These are phyloP conservation scores for Pecoramyces ruminantium DNA, from an alignment of 192 early-diverging fungal genomes.

Conservation along the genomic window DNA sequence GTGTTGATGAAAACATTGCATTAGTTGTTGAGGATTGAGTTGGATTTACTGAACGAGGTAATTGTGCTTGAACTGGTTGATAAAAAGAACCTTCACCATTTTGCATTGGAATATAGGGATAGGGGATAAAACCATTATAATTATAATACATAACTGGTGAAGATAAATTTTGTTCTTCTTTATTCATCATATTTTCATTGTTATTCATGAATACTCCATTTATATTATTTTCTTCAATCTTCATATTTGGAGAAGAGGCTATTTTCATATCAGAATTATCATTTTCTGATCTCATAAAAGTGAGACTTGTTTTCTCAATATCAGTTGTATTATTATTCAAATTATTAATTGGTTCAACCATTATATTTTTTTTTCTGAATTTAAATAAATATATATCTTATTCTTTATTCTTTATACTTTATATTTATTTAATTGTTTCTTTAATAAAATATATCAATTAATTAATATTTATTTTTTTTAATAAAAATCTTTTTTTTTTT, in stretches of 20 bases:
- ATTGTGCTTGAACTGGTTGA: background rate
- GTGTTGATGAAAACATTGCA: background rate
- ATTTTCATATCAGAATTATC: background rate
- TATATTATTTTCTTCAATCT: background rate
- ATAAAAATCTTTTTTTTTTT: too few species aligned
- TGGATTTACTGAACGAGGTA: background rate
- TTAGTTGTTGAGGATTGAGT: background rate
- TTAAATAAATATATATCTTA: too few species aligned
- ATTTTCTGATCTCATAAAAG: background rate
- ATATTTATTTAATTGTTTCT: too few species aligned
- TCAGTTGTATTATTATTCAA: background rate
- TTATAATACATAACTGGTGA: background rate
- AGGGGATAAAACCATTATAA: background rate
- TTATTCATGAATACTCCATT: background rate
- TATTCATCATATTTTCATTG: background rate
- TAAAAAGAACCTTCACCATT: background rate
- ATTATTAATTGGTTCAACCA: background rate
- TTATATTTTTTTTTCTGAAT: too few species aligned
- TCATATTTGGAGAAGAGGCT: background rate
- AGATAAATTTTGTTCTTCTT: background rate
- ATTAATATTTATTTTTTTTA: too few species aligned
- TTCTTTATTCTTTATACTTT: too few species aligned
- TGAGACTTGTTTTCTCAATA: background rate
- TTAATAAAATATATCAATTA: too few species aligned
- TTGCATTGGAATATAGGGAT: background rate